Conservation (phyloP, 805 yeast genomes). For the Dipodascopsis uninucleata region DNA sequence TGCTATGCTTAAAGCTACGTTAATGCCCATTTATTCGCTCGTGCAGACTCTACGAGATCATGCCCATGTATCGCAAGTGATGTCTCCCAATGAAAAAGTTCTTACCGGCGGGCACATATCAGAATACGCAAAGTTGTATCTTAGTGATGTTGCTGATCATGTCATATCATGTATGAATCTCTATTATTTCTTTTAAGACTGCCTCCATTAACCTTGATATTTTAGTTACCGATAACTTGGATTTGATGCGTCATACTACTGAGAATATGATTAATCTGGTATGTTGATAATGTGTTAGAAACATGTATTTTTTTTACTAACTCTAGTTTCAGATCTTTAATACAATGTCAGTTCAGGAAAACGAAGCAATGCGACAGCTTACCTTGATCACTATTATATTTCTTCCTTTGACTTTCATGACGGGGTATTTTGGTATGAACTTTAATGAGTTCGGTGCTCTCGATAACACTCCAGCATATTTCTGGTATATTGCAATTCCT, state of each 20-base stretch:
- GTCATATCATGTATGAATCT: constrained; percentile 39
- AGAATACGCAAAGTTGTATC: constrained; percentile 46
- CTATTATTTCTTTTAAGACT: background rate
- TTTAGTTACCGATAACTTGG: constrained; percentile 47
- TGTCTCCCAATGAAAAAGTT: background rate
- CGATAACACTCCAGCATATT: constrained; percentile 41
- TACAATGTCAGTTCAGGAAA: constrained; percentile 53
- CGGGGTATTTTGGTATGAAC: constrained; percentile 62
- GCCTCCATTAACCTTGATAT: background rate
- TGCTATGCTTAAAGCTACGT: constrained; percentile 45
- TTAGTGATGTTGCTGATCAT: constrained; percentile 58
- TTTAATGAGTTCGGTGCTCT: constrained; percentile 44
- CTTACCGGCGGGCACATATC: constrained; percentile 37
- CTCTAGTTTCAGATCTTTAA: constrained; percentile 43
- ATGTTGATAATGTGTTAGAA: background rate
- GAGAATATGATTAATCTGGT: constrained; percentile 47
- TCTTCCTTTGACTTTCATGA: constrained; percentile 56
- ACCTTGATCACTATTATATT: constrained; percentile 57
- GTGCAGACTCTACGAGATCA: constrained; percentile 47
- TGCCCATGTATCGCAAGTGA: constrained; percentile 26
- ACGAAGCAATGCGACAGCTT: constrained; percentile 52
- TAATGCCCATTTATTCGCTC: constrained; percentile 48
- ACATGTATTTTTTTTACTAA: background rate
- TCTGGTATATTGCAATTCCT: constrained; percentile 48
- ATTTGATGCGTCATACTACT: constrained; percentile 51